Base-by-base conservation (phyloP, 1,139 yeast species). In the Yamadazyma atmosphaerica region DNA sequence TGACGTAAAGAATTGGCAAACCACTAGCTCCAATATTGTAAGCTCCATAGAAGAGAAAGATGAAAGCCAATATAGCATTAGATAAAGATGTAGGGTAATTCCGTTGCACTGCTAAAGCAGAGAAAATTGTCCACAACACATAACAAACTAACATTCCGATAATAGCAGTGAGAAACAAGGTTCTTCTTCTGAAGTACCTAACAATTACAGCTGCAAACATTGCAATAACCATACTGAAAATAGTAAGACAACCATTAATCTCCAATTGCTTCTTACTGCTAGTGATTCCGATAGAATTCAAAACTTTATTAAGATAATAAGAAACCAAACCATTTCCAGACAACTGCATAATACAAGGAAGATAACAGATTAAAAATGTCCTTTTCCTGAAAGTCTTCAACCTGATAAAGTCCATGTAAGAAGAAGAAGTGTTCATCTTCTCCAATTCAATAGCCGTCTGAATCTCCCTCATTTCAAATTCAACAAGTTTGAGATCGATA, bases 291-390 rank as follows among this genome's bases (percentile, higher is more conserved):
- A 75, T 72, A 8, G 77, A 66, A 42, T 63, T 56, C 49, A 76
- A 61, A 16, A 76, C 79, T 44, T 64, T 64, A 37, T 65, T 66
- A 45, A 77, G 57, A 52, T 76, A 76, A 58, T 74, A 75, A 0
- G 79, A 70, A 14, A 75, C 76, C 37, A 76, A 61, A 38, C 77
- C 79, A 44, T 74, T 74, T 50, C 81, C 81, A 27, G 74, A 67
- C 40, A 74, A 62, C 48, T 75, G 79, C 65, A 69, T 67, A 52
- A 71, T 58, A 14, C 60, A 46, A 25, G 68, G 65, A 29, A 65
- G 53, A 47, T 63, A 61, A 25, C 57, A 24, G 18, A 57, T 45
- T 39, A 73, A 58, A 45, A 68, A 71, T 12, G 65, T 51, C 60
- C 80, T 68, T 50, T 65, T 63, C 63, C 81, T 51, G 66, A 69